Conservation (phyloP, 306 rosid species). For the Casuarina glauca region DNA sequence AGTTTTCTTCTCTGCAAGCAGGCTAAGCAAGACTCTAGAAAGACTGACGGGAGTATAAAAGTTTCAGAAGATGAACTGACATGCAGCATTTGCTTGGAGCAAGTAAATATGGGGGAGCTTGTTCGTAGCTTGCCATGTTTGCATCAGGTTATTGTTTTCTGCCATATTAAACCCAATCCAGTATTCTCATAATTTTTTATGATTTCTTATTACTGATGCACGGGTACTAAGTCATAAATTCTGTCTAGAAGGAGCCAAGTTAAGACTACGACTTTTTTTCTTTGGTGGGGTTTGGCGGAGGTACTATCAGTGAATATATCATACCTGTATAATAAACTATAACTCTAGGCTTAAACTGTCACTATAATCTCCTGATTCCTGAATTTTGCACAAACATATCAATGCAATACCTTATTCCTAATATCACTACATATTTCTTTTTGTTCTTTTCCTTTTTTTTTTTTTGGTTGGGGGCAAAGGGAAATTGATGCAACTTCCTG, state of each 20-base stretch:
- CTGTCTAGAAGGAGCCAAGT: no score
- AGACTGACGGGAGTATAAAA: conserved; percentile 24
- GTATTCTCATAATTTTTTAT: not conserved
- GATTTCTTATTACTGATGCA: not conserved
- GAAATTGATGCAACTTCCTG: no score
- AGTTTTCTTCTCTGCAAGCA: not conserved
- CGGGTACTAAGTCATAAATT: no score
- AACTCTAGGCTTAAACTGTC: not conserved
- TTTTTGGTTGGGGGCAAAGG: not conserved
- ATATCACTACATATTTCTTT: no score
- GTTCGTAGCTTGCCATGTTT: conserved; percentile 64
- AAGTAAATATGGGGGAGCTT: conserved; percentile 53
- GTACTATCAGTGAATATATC: no score
- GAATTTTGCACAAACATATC: not conserved
- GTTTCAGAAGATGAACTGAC: conserved; percentile 36
- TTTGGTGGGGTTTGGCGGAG: no score
- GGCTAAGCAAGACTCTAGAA: conserved; percentile 25
- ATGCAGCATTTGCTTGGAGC: conserved; percentile 54
- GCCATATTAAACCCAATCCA: not conserved
- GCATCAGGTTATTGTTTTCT: conserved; percentile 55
- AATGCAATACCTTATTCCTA: not conserved
- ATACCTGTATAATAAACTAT: not conserved
- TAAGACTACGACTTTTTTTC: no score
- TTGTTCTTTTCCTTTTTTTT: not conserved
- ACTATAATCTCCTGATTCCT: not conserved